Conservation (phyloP, 129 eudicot species). For the Helianthus annuus region DNA sequence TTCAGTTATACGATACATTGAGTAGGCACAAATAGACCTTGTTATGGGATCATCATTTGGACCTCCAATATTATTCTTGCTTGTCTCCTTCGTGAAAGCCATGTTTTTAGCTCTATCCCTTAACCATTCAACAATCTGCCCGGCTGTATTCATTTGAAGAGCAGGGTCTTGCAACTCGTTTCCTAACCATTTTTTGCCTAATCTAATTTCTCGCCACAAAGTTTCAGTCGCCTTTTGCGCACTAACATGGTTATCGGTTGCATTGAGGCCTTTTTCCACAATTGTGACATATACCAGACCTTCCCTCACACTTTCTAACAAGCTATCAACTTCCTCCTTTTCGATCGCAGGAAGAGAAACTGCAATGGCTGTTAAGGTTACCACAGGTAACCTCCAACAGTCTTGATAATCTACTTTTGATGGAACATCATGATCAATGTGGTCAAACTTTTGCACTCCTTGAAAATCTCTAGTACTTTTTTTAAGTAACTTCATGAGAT, state of each 20-base stretch:
- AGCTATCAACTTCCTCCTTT: slow-evolving; percentile 15
- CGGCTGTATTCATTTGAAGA: too few species aligned
- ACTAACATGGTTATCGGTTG: background rate
- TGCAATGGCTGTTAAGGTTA: too few species aligned
- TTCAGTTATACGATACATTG: background rate
- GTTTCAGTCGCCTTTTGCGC: slow-evolving; percentile 2
- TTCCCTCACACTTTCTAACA: background rate
- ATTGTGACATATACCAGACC: background rate
- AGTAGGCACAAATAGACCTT: background rate
- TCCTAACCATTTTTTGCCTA: too few species aligned
- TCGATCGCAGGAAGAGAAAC: too few species aligned
- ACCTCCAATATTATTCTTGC: too few species aligned
- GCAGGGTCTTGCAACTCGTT: too few species aligned
- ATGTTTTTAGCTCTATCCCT: background rate
- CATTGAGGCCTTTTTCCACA: slow-evolving; percentile 13
- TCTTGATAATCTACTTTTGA: too few species aligned
- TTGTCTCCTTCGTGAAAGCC: too few species aligned
- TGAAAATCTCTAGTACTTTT: background rate
- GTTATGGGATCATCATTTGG: background rate
- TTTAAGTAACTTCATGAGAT: background rate
- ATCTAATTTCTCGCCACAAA: background rate
- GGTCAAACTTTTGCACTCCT: too few species aligned
- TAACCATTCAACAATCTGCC: too few species aligned
- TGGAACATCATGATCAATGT: too few species aligned
- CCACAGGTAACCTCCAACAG: too few species aligned